A percentile compares a stretch with the other conserved stretches of the same genome.
phyloP scores from a whole-genome alignment of 2,329 filamentous ascomycete species.

The Hortaea werneckii region DNA sequence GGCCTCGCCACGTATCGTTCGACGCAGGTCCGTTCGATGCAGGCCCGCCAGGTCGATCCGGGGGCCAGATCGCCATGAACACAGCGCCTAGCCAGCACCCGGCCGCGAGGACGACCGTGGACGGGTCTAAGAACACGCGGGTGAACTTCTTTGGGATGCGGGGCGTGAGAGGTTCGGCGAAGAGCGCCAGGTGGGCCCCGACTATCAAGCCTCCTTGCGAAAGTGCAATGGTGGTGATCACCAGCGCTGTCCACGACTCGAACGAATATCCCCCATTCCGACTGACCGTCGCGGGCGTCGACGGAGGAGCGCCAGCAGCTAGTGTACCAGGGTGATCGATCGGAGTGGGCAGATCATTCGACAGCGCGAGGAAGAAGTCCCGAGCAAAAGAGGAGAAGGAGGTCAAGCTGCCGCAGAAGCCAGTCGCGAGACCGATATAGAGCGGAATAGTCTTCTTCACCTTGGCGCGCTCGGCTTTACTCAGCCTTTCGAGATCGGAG shows the following conservation, averaged over 20 bases:
- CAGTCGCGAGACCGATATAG: slow-evolving; percentile 77
- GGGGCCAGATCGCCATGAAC: slow-evolving; percentile 61
- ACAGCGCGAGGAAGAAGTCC: slow-evolving; percentile 67
- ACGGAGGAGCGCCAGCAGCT: slow-evolving; percentile 8
- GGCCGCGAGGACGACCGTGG: slow-evolving; percentile 54
- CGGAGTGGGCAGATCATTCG: slow-evolving; percentile 58
- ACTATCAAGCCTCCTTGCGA: slow-evolving; percentile 59
- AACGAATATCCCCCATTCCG: slow-evolving; percentile 71
- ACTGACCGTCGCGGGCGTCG: slow-evolving; percentile 22
- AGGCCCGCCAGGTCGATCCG: slow-evolving; percentile 38
- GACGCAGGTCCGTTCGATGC: slow-evolving; percentile 21
- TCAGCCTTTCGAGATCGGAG: slow-evolving; percentile 21
- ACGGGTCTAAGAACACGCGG: slow-evolving; percentile 53
- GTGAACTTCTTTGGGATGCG: slow-evolving; percentile 48
- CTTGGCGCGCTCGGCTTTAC: slow-evolving; percentile 32
- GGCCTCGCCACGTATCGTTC: slow-evolving; percentile 60
- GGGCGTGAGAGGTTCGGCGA: slow-evolving; percentile 48
- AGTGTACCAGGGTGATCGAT: slow-evolving; percentile 28
- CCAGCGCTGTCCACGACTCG: slow-evolving; percentile 66
- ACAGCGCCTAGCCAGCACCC: slow-evolving; percentile 71
- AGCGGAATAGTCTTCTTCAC: slow-evolving; percentile 79
- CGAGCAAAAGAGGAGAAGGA: slow-evolving; percentile 80
- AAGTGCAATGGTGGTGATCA: slow-evolving; percentile 61
- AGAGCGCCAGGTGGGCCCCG: slow-evolving; percentile 65
- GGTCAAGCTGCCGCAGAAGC: slow-evolving; percentile 82